Percentiles rank a stretch among this genome's conserved stretches.
phyloP scores from a whole-genome alignment of 2,329 filamentous ascomycete species.

The Colletotrichum sojae region DNA sequence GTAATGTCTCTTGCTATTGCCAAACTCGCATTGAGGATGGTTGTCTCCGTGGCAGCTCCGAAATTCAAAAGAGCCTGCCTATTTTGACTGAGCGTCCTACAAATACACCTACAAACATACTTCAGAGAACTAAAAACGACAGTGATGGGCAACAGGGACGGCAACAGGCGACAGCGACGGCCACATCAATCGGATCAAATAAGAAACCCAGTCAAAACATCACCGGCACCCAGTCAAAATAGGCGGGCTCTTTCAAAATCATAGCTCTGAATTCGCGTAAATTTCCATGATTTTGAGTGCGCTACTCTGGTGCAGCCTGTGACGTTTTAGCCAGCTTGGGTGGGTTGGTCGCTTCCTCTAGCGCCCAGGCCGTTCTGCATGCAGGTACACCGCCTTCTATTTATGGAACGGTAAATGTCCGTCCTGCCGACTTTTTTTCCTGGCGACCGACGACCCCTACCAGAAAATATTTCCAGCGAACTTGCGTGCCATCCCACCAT shows the following conservation, averaged over 20 bases:
- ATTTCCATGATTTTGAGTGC: slow-evolving; percentile 14
- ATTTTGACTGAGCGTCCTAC: no score
- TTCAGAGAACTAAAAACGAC: no score
- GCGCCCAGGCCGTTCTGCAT: background rate
- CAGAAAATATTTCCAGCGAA: slow-evolving; percentile 43
- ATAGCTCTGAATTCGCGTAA: background rate
- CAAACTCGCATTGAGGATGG: no score
- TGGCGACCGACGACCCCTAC: slow-evolving; percentile 12
- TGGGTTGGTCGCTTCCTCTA: slow-evolving; percentile 15
- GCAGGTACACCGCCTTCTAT: slow-evolving; percentile 29
- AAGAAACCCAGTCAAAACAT: no score
- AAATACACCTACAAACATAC: no score
- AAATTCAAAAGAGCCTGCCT: background rate
- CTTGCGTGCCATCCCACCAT: slow-evolving; percentile 19
- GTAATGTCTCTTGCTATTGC: background rate
- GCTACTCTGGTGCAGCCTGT: background rate
- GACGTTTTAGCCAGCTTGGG: slow-evolving; percentile 18
- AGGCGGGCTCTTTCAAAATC: no score
- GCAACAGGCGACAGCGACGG: no score
- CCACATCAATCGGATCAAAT: no score
- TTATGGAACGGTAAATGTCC: slow-evolving; percentile 9
- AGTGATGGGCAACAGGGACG: no score
- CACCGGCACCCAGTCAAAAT: no score
- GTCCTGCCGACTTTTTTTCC: slow-evolving; percentile 31
- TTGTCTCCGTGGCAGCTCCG: no score